Evolutionary conservation across 306 rosid genomes (phyloP), one percentile per base, ranked within the genome.

Genomic region (Prinsepia uniflora): DNA sequence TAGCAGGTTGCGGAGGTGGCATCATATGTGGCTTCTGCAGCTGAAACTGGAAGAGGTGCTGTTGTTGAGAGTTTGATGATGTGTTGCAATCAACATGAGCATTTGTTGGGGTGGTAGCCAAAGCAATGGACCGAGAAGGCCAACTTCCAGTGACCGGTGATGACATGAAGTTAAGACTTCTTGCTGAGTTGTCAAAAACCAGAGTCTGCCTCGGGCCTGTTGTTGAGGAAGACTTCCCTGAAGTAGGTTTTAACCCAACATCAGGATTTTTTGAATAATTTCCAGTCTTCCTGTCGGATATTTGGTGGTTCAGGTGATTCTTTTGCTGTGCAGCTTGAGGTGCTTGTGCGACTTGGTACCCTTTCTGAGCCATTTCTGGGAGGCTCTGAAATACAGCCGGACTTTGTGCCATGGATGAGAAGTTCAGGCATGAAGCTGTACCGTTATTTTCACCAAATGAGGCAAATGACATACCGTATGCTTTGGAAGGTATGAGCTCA

Each of bases 161-260:
- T 57, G 84, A 58, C 77, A 80, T 61, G 71, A 89, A 89, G 84
- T 84, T 85, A 14, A 83, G 83, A 75, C 84, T 82, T 80, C 84
- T 81, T 10, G 86, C 74, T n/a, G 96, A 75, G 72, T 85, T 85
- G 77, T 87, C 88, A 15, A 89, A 89, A 74, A 80, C 89, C 71
- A 85, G 89, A 72, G 89, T 81, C 77, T 86, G 90, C 67, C 82
- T 81, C 74, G 83, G 88, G 62, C 81, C 87, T 14, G 63, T 67
- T 61, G 73, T 70, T 64, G 79, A 58, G 42, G 78, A 73, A 60
- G 73, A 50, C 78, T 86, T 88, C 40, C 76, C 81, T 74, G 89
- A 74, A 74, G 48, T 70, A 62, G 67, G 76, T 78, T 85, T 88
- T 72, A 73, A 80, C 44, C 80, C 83, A 60, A 78, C 92, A 58